Base-by-base conservation (phyloP, 1,139 yeast species). In the Pichia sp. region DNA sequence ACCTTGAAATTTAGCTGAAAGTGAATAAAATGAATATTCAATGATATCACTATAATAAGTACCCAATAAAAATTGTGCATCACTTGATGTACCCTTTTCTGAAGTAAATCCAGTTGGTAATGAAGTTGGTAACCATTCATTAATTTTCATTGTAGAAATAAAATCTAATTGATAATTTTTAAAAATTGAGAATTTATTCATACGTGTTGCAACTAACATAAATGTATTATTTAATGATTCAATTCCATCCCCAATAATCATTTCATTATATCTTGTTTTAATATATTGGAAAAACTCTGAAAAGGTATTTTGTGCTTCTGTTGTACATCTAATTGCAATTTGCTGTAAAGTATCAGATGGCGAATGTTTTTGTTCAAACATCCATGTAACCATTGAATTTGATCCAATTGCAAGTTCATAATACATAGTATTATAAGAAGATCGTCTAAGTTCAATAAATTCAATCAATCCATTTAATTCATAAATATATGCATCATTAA, bases 11-110 rank as follows among this genome's bases (percentile, higher is more conserved):
- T 64, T 77, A 52, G 62, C 69, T 60, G 72, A 89, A 63, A 70
- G 69, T 42, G 74, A 73, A 31, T 82, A 68, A 58, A 81, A 70
- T 28, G 85, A 69, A 31, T 80, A 79, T 59, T 87, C 96, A 37
- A 88, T 72, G 29, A 83, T 70, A 58, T 87, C 96, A 40, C 86
- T 74, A 46, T 78, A 72, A 56, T 73, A 86, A 33, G 82, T 69
- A 2, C 87, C 74, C 20, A 85, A 61, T 43, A 82, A 59, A 43
- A 69, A 75, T 27, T 66, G 65, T 1, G 78, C 72, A 37, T 68
- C 66, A 53, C 65, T 66, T 2, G 74, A 64, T 4, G 70, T 72
- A 18, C 77, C 68, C 5, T 77, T 69, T 50, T 72, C 75, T 6
- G 71, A 71, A 25, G 62, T 56, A 30, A 76, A 65, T 60, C 80